Percentiles rank a stretch among this genome's conserved stretches.
Conservation (phyloP, 805 yeast genomes). For the Lipomyces orientalis region DNA sequence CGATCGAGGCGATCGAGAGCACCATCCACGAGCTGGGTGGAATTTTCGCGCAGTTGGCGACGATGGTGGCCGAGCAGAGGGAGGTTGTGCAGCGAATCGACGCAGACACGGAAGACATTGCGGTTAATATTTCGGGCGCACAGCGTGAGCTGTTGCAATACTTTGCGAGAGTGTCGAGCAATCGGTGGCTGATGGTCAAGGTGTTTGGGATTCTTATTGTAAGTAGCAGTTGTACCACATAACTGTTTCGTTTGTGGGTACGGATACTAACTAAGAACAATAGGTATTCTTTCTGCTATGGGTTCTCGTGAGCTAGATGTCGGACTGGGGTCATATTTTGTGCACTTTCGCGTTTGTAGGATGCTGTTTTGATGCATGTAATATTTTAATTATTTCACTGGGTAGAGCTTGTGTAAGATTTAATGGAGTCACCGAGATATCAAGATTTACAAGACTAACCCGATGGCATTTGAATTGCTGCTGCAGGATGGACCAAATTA, state of each 20-base stretch:
- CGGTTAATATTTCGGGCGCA: conserved; percentile 88
- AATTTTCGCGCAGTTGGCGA: conserved; percentile 89
- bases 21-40: conserved; percentile 97
- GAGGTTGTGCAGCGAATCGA: conserved; percentile 95
- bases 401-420: background rate
- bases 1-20: conserved; percentile 95
- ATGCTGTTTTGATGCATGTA: background rate
- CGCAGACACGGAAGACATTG: conserved; percentile 90
- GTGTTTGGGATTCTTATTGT: conserved; percentile 85
- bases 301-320: conserved; percentile 39
- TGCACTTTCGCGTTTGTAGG: background rate
- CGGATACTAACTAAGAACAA: background rate
- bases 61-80: conserved; percentile 98
- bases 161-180: conserved; percentile 83
- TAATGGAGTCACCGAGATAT: background rate
- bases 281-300: conserved; percentile 39
- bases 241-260: background rate
- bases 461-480: too few species aligned
- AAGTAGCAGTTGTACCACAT: conserved; percentile 63
- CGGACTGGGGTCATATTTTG: background rate
- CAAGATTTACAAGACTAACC: background rate
- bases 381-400: background rate
- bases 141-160: conserved; percentile 91
- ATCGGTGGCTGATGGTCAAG: conserved; percentile 89
- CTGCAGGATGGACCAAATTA: too few species aligned